Conservation (phyloP, 352 stramenopile species). For the Pythium folliculosum region DNA sequence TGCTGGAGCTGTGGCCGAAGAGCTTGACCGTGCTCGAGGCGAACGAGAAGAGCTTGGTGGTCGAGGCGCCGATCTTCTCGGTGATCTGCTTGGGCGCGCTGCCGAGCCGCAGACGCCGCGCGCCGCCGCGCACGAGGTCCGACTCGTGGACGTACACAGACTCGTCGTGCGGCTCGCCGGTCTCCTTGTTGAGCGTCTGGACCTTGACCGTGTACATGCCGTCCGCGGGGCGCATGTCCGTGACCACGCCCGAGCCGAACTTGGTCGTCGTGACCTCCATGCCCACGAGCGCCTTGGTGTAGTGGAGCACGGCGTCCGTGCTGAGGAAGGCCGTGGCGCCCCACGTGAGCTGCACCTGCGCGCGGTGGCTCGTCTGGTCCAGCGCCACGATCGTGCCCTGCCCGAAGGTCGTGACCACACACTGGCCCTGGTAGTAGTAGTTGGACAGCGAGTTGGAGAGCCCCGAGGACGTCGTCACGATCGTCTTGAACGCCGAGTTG, state of each 20-base stretch:
- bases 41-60: constrained; percentile 30
- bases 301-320: constrained; percentile 63
- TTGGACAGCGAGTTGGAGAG: constrained; percentile 58
- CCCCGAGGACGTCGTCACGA: constrained; percentile 59
- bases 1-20: constrained; percentile 13
- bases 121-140: constrained; percentile 49
- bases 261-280: constrained; percentile 72
- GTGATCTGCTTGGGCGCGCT: constrained; percentile 51
- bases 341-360: constrained; percentile 67
- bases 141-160: constrained; percentile 76
- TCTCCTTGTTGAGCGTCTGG: constrained; percentile 30
- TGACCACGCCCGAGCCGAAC: constrained; percentile 67
- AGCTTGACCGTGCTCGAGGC: constrained; percentile 28
- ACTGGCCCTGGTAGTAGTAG: constrained; percentile 74
- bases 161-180: constrained; percentile 39
- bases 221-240: constrained; percentile 60
- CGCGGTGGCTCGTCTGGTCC: constrained; percentile 47
- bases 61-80: constrained; percentile 41
- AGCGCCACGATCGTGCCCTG: constrained; percentile 58
- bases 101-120: constrained; percentile 38
- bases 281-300: constrained; percentile 70
- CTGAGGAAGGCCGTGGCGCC: constrained; percentile 60
- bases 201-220: constrained; percentile 81
- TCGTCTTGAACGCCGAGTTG: constrained; percentile 53
- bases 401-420: constrained; percentile 71